Base-by-base conservation (phyloP, 805 yeast species). In the Kluyveromyces lactis region DNA sequence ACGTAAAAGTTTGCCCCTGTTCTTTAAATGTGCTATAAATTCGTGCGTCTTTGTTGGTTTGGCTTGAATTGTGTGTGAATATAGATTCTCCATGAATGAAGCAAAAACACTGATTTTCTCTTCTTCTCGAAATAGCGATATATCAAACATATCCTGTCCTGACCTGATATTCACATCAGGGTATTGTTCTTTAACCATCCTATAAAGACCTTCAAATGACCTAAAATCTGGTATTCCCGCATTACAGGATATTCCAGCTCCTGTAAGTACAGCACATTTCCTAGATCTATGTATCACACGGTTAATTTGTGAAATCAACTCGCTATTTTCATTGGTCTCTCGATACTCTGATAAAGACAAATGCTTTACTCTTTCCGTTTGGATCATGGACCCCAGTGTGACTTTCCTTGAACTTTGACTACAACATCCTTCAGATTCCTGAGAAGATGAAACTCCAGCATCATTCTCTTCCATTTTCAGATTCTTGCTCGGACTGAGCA, bases 181-280 rank as follows among this genome's bases (percentile, higher is more conserved):
- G 49, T 75, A 72, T 46, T 73, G 74, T 15, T 63, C 58, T 53
- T 81, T 85, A 24, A 81, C 84, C 62, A 78, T 56, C 43, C 81
- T 78, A 63, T 90, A 89, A 8, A 89, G 69, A 2, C 97, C 97
- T 48, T 81, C 75, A 8, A 79, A 67, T 3, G 95, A 83, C 41
- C 97, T 71, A 58, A 89, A 89, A 57, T 90, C 97, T 27, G 98
- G 98, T 34, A 90, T 92, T 0, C 98, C 97, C 1, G 97, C 97
- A 56, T 84, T 86, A 57, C 96, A 86, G 12, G 96, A 86, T 42
- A 90, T 86, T 1, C 98, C 98, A 2, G 98, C 98, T 6, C 98
- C 97, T 0, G 96, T 87, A 40, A 89, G 66, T 3, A 84, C 70
- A 16, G 82, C 69, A n/a, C 79, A 64, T 50, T 72, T 77, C 39